Base-by-base conservation (phyloP, 176 grass and related monocot genomes). In the Cenchrus americanus region DNA sequence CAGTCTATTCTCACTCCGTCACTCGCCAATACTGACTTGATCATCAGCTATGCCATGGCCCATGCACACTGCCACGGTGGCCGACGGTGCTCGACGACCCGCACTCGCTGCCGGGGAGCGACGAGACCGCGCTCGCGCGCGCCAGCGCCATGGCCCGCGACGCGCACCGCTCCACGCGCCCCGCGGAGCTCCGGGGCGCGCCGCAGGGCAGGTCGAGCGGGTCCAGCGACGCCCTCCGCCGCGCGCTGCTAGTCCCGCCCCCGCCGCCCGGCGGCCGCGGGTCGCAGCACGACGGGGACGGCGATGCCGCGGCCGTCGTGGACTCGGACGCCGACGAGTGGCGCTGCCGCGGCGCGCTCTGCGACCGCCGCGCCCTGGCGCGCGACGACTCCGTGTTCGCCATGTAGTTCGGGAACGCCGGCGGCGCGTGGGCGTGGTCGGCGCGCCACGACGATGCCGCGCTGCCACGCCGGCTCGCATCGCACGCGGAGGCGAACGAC, bases 321-420 rank as follows among this genome's bases (percentile, higher is more conserved):
- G 63, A 8, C 52, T 88, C 11, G 30, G 48, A 54, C 81, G 83
- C 75, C 75, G 72, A 30, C 1, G 66, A 71, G 34, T 81, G 81
- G 10, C 91, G 81, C 61, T 89, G 91, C 77, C 88, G 87, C 21
- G 89, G 94, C 65, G 94, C 87, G 77, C 94, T 97, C 79, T 82
- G 94, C 44, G 91, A 94, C 70, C 94, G 73, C n/a, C 94, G 73
- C n/a, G 78, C 81, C 79, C 90, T 97, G 21, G 94, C 94, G 21
- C 89, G 86, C 12, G 91, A 94, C 26, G 94, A 94, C 84, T 91
- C 55, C 40, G 94, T 97, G 87, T 94, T 90, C 18, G 91, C 75
- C 91, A 97, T 97, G 69, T 97, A 97, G 85, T 30, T 92, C 2
- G 81, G 87, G 52, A 12, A 13, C 40, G 4, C 10, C 21, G 42